Evolutionary conservation across 129 eudicot species (phyloP), one percentile per base, ranked within the genome.

Genomic region (Flaveria ramosissima): DNA sequence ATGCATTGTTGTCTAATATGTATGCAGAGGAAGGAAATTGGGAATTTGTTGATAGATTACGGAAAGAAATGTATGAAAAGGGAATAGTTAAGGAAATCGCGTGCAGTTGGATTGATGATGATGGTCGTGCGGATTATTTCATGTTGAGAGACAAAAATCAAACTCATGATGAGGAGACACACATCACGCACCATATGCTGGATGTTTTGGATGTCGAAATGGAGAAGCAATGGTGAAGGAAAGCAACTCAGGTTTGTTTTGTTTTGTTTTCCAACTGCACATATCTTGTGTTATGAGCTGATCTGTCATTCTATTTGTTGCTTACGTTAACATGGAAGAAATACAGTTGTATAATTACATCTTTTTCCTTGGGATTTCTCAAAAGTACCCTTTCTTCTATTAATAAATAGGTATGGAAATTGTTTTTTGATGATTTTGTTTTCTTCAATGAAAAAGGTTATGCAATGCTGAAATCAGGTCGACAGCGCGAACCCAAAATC

Each of bases 11-110:
- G 26, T 94, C 98, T 7, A 94, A 94, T 60, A 89, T 94, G 3
- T 85, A 85, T 73, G 97, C 97, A 16, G 92, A 89, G 64, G 93
- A 89, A 83, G 92, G 92, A 57, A 84, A 87, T 67, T 91, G 98
- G 98, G 85, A 87, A 23, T 59, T 63, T 81, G 98, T 86, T 30
- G 82, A 89, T 64, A 77, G 73, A 47, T 74, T 87, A 65, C 83
- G 97, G 82, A 86, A 82, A 80, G 93, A 77, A 47, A 91, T 94
- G 97, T 74, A 70, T 77, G 92, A 87, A 68, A 89, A 80, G 21
- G 88, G 92, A 60, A 53, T 84, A 68, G 66, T 73, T 42, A 93
- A 93, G 87, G 98, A 93, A 77, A 80, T 78, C 41, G 93, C 93
- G 66, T 72, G 86, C 74, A 90, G 98, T 84, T 91, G 98, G 98